phyloP scores from a whole-genome alignment of 1,284 basidiomycete genomes.

The Pyrrhoderma lamaoense region DNA sequence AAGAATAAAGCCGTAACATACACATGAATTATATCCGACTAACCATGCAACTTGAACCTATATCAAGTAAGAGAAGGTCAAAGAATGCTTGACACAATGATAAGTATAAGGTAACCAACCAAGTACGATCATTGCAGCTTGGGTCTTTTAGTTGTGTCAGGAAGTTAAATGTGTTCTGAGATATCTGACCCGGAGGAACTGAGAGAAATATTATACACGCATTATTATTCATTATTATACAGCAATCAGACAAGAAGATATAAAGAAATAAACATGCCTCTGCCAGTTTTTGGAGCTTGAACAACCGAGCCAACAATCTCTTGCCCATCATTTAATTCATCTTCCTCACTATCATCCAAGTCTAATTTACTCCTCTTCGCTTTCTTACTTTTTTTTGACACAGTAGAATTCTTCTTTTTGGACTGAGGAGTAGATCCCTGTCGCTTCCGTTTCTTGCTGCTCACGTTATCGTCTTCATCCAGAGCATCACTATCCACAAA shows the following conservation, averaged over 20 bases:
- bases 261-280: constrained; percentile 50
- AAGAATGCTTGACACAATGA: no score
- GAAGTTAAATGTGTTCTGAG: constrained; percentile 78
- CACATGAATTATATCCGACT: no score
- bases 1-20: no score
- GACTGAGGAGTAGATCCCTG: constrained; percentile 14
- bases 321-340: constrained; percentile 57
- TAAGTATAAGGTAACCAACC: no score
- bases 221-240: not conserved
- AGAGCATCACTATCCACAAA: constrained; percentile 30
- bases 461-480: constrained; percentile 30
- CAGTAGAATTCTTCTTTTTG: not conserved
- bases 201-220: constrained; percentile 10
- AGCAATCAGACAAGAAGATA: constrained; percentile 1
- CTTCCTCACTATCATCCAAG: constrained; percentile 34
- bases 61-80: not conserved
- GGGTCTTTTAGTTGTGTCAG: constrained; percentile 65
- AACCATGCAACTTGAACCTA: constrained; percentile 75
- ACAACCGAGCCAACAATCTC: constrained; percentile 63
- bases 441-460: constrained; percentile 20
- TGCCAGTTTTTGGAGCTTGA: constrained; percentile 72
- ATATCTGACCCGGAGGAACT: constrained; percentile 84
- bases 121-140: constrained; percentile 79
- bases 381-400: constrained; percentile 21
- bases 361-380: constrained; percentile 27